Base-by-base conservation (phyloP, 148 eudicot genomes). In the Pouteria glomerata region DNA sequence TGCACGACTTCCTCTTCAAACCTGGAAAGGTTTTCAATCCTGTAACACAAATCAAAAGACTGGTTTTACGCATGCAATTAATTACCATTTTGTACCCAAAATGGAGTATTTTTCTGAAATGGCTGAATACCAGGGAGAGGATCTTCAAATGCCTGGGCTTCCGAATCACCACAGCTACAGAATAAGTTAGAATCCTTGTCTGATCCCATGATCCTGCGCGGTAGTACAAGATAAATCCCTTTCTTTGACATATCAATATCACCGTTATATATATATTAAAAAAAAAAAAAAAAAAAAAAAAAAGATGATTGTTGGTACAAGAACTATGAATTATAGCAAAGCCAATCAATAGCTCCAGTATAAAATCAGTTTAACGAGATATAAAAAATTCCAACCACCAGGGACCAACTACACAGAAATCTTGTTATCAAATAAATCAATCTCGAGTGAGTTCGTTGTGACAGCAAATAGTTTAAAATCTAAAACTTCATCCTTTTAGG, bases 21-120 rank as follows among this genome's bases (percentile, higher is more conserved):
- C 98, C 94, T 27, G 98, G 94, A 69, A 82, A 68, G 56, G 45
- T 80, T 78, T 77, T 93, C 79, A 93, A 79, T 41, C 94, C 98
- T 93, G 76, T 65, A 70, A 60, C 41, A 62, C 27, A 39, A 41
- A 59, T 13, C 44, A 39, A 24, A 44, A 39, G 67, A 14, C 21
- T 16, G 16, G 56, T 45, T 63, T 30, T 18, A 16, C 27, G 44
- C 5, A 39, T 39, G 7, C 44, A 44, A 73, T 58, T 39, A 53
- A 56, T 13, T 57, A 35, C 19, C 13, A n/a, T 61, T 19, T 47
- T 68, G 34, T 26, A 23, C 26, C 44, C 13, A 26, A 62, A 29
- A 14, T 0, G 18, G 6, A 27, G 13, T 15, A 37, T 19, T 6
- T 23, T n/a, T 53, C 12, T 3, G 8, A 66, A 26, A 64, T 23